Evolutionary conservation across 192 early-diverging fungal genomes (phyloP).

Genomic region (Mortierella antarctica): DNA sequence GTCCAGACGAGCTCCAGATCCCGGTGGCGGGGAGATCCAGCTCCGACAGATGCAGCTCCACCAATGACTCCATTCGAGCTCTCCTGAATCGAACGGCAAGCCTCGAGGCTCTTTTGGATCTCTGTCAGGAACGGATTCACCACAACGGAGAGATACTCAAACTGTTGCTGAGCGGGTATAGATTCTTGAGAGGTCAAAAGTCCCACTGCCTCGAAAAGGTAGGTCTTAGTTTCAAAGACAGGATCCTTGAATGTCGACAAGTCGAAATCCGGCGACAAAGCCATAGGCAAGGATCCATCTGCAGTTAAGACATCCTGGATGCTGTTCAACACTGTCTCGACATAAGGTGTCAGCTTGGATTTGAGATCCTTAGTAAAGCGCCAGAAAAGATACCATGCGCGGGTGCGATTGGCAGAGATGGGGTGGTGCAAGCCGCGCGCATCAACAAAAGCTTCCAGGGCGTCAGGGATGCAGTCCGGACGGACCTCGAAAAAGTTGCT

Average conservation of each 20-base stretch:
- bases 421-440: slow-evolving; percentile 81
- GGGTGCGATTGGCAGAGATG: slow-evolving; percentile 71
- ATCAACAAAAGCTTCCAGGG: slow-evolving; percentile 82
- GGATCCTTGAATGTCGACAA: slow-evolving; percentile 59
- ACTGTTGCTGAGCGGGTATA: slow-evolving; percentile 75
- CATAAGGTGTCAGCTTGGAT: slow-evolving; percentile 66
- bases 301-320: slow-evolving; percentile 81
- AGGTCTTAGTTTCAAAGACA: slow-evolving; percentile 76
- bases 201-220: slow-evolving; percentile 94
- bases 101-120: slow-evolving; percentile 79
- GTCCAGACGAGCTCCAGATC: slow-evolving; percentile 79
- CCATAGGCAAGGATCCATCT: slow-evolving; percentile 66
- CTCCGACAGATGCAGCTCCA: slow-evolving; percentile 14
- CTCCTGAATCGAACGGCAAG: slow-evolving; percentile 62
- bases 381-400: slow-evolving; percentile 91
- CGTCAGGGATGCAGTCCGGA: slow-evolving; percentile 72
- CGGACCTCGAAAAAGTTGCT: slow-evolving; percentile 75
- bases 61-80: slow-evolving; percentile 33
- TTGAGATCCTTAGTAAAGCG: slow-evolving; percentile 82
- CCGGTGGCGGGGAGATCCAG: slow-evolving; percentile 65
- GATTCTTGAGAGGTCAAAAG: slow-evolving; percentile 85
- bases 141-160: slow-evolving; percentile 75
- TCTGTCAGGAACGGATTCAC: slow-evolving; percentile 81
- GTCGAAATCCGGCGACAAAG: slow-evolving; percentile 56
- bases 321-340: slow-evolving; percentile 68